These are phyloP conservation scores for Irineochytrium annulatum DNA, from an alignment of 192 early-diverging fungal genomes.

Conservation along the genomic window DNA sequence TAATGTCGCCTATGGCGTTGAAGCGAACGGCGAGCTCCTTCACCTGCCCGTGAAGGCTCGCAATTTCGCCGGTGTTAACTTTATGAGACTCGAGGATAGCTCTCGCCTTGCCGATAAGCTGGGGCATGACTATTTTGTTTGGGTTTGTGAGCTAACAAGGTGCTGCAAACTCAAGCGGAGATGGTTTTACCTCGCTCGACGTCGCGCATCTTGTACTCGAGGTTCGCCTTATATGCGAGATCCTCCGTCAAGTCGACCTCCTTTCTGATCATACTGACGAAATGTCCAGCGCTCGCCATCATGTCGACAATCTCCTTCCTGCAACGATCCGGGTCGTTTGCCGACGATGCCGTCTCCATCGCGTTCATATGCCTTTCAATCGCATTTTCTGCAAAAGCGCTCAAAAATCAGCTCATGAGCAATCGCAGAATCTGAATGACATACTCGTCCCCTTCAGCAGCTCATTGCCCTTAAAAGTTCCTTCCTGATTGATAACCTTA, in stretches of 20 bases:
- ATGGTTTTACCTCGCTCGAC: constrained; percentile 23
- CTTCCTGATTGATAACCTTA: constrained; percentile 28
- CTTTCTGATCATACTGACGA: constrained; percentile 22
- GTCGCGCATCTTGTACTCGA: constrained; percentile 31
- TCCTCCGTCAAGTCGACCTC: constrained; percentile 29
- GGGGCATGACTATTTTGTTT: constrained; percentile 22
- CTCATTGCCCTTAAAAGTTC: constrained; percentile 35
- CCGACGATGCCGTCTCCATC: constrained; percentile 7
- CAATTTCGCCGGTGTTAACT: constrained; percentile 1
- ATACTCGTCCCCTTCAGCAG: constrained; percentile 35
- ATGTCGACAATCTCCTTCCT: constrained; percentile 13
- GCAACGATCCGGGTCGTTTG: constrained; percentile 9
- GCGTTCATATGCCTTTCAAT: constrained; percentile 29
- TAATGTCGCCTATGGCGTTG: constrained; percentile 23
- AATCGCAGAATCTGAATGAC: too few relatives aligned
- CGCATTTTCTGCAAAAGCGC: background rate
- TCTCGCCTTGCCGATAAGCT: constrained; percentile 15
- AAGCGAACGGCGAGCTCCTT: constrained; percentile 21
- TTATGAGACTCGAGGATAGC: constrained; percentile 16
- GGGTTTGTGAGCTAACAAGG: background rate
- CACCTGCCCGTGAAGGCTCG: constrained; percentile 14
- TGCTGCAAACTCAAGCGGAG: background rate
- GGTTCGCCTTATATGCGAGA: constrained; percentile 13
- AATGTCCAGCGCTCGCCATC: constrained; percentile 25
- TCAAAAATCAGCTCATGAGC: background rate